Evolutionary conservation across 1,284 basidiomycete species (phyloP), one percentile per base, ranked within the genome.

Genomic region (Ganoderma leucocontextum): DNA sequence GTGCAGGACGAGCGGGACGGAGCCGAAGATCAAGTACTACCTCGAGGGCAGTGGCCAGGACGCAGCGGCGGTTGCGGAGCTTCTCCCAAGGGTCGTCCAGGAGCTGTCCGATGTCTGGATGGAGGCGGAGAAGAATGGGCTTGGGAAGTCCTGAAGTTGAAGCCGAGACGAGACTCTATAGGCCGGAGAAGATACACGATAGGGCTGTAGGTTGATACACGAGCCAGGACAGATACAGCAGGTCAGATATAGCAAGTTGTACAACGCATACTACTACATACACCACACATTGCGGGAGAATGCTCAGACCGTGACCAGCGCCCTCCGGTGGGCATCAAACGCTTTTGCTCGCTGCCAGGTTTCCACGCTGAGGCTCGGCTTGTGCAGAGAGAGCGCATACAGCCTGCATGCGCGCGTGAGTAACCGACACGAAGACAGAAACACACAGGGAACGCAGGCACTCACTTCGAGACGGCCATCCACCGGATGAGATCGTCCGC

Each of bases 1-100:
- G 62, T 13, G 17, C 65, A 93, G 94, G 69, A 95, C 93, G 39
- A 94, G 92, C 74, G 95, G 95, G 13, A 96, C 95, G 9, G 95
- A 96, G 75, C 94, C 94, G 0, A 96, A 95, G 91, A 92, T 95
- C 78, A 95, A 95, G 75, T 94, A 91, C 76, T 95, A 95, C 75
- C 82, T 95, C 29, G 94, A 95, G 80, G 93, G 91, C 2, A 87
- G 82, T 68, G 91, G 93, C 0, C 81, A 78, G 61, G 78, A 89
- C 72, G 78, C 80, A 0, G 65, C 72, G 19, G 75, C 77, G 0
- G 86, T 94, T 2, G 77, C 80, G 1, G 73, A 71, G n/a, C 75
- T 87, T 47, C 82, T 95, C 19, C 78, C 80, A 2, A 78, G 75
- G 59, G 88, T 92, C 0, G 84, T 91, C 1, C 75, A 80, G 36